Conservation (phyloP, 805 yeast species). For the Candida nanaspora region DNA sequence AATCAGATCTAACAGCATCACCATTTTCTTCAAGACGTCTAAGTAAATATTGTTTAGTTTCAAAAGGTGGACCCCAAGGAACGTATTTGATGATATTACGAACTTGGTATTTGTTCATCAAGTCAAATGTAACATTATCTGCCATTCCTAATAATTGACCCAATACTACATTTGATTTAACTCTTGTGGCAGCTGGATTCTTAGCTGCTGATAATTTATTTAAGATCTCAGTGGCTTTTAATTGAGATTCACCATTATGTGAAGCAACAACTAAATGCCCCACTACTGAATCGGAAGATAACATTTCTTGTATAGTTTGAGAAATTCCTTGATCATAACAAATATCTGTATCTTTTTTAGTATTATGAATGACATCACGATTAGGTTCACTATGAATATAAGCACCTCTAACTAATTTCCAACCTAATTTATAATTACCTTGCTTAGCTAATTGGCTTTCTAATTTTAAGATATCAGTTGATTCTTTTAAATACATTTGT, state of each 20-base stretch:
- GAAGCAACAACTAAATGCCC: constrained; percentile 88
- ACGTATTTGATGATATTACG: constrained; percentile 86
- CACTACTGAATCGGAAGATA: constrained; percentile 33
- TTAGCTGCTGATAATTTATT: constrained; percentile 10
- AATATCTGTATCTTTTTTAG: constrained; percentile 74
- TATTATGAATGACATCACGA: constrained; percentile 63
- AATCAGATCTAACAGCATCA: constrained; percentile 82
- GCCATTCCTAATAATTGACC: constrained; percentile 97
- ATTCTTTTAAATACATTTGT: constrained; percentile 82
- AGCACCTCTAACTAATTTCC: constrained; percentile 93
- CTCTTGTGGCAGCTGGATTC: constrained; percentile 11
- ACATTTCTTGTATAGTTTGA: constrained; percentile 52
- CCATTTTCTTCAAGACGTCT: constrained; percentile 95
- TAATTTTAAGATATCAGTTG: constrained; percentile 48
- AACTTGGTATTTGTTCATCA: constrained; percentile 56
- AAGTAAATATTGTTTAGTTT: constrained; percentile 81
- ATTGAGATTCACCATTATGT: constrained; percentile 77
- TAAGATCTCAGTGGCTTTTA: constrained; percentile 57
- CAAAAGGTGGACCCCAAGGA: constrained; percentile 96
- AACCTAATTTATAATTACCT: constrained; percentile 64
- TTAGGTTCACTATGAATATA: constrained; percentile 84
- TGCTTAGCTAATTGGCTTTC: constrained; percentile 62
- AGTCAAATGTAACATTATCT: constrained; percentile 74
- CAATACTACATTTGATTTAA: constrained; percentile 59
- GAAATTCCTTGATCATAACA: constrained; percentile 69